Evolutionary conservation across 139 green algal genomes (phyloP).

Genomic region (Desmodesmus armatus): DNA sequence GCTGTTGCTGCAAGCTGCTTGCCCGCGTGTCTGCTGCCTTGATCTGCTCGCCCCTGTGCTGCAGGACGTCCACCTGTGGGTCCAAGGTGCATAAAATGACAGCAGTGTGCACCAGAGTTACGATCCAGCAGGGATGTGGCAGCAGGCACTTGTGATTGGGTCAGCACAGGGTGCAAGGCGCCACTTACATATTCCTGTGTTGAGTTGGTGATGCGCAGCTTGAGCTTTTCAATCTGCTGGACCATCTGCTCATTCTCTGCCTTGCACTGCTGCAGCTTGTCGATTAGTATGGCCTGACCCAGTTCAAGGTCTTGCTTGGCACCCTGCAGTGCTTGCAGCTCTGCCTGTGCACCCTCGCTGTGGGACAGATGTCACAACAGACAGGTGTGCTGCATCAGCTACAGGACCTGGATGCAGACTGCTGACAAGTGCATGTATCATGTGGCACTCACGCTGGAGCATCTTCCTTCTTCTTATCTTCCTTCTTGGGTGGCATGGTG

Average conservation of each 20-base stretch:
- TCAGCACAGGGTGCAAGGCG: neutral
- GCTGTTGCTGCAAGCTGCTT: conserved; percentile 34
- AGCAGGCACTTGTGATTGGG: neutral
- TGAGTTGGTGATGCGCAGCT: conserved; percentile 57
- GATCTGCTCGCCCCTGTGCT: conserved; percentile 71
- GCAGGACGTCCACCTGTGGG: conserved; percentile 74
- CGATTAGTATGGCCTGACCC: conserved; percentile 63
- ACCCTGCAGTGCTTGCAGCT: conserved; percentile 20
- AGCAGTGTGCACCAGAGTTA: neutral
- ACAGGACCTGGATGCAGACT: neutral
- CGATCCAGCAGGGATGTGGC: no score
- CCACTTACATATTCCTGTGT: conserved; percentile 70
- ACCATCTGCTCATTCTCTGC: conserved; percentile 64
- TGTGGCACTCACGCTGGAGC: conserved; percentile 45
- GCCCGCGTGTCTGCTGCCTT: conserved; percentile 50
- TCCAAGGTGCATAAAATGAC: neutral
- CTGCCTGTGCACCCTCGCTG: conserved; percentile 60
- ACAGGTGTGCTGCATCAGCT: neutral
- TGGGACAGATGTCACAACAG: neutral
- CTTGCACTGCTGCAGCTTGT: conserved; percentile 68
- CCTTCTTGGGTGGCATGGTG: conserved; percentile 64
- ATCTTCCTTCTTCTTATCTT: conserved; percentile 59
- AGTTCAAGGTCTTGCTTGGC: conserved; percentile 56
- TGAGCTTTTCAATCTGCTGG: conserved; percentile 60
- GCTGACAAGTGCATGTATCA: neutral